A percentile compares a stretch with the other conserved stretches of the same genome.
Evolutionary conservation across 2,329 filamentous ascomycete species (phyloP).

Genomic region (Venturia oleaginea): DNA sequence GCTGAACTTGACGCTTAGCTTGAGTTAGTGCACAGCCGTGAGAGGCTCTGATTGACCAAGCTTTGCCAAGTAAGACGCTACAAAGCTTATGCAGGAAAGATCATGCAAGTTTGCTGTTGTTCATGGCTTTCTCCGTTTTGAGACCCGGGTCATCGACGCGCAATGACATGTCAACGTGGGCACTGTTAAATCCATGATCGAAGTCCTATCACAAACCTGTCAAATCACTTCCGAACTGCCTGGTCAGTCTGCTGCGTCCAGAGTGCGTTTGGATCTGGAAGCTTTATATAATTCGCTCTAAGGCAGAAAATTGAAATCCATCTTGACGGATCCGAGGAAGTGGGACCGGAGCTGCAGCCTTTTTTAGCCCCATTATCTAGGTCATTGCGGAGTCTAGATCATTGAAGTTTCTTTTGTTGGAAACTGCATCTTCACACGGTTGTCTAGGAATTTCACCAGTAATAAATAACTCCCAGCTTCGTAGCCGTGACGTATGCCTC

Average conservation of each 20-base stretch:
- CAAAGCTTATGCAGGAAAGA: neutral
- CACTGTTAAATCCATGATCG: neutral
- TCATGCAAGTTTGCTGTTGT: neutral
- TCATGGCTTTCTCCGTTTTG: neutral
- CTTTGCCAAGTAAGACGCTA: constrained; percentile 1
- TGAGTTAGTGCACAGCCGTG: neutral
- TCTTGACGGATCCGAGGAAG: neutral
- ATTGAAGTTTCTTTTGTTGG: neutral
- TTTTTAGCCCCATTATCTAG: neutral
- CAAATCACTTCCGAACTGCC: neutral
- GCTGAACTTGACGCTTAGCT: neutral
- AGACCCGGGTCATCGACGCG: neutral
- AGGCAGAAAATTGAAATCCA: neutral
- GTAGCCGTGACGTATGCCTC: neutral
- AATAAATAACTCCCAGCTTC: neutral
- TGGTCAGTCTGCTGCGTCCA: neutral
- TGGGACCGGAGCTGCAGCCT: neutral
- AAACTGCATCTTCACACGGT: neutral
- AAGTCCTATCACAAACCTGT: neutral
- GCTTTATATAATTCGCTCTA: neutral
- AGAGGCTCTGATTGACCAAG: constrained; percentile 3
- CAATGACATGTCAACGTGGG: neutral
- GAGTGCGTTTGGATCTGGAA: neutral
- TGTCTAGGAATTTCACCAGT: neutral
- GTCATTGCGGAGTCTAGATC: neutral